Evolutionary conservation across 148 eudicot species (phyloP), one percentile per base, ranked within the genome.

Genomic region (Amaranthus cruentus): DNA sequence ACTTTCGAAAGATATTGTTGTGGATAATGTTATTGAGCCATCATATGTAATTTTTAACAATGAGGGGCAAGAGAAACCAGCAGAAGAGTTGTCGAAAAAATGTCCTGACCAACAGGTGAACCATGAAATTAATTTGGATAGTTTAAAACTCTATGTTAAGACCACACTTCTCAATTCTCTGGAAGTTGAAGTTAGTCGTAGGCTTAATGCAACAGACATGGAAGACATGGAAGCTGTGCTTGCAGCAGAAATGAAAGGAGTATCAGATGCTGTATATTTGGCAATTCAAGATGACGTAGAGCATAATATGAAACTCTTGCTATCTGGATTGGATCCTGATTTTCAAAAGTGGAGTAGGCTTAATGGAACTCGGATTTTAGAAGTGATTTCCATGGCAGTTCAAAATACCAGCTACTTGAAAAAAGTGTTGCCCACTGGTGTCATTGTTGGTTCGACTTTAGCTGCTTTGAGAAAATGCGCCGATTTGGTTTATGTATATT

Each of bases 401-500:
- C 81, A 81, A 75, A 80, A 83, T 43, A 95, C 92, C 47, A 76
- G 74, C 71, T 78, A 86, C 79, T 81, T 95, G 87, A 90, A 73
- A 80, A 84, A 73, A 78, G 80, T 87, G 9, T 52, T 95, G 77
- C 99, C 99, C 47, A 81, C 87, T 83, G 99, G 99, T 62, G 94
- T 95, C 55, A 65, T 87, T 68, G 88, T 92, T 56, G 99, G 99
- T 71, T 84, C 97, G 62, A 81, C 88, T 82, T 87, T 95, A 81
- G 97, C 99, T 83, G 82, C 97, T 82, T 77, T 95, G 70, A 85
- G 89, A 76, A 87, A 85, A 64, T 69, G 75, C 72, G 79, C 76
- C 65, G 71, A 82, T 75, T 85, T 86, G 7, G 78, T 77, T 75
- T 62, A 83, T 51, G 71, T 65, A 57, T 69, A 69, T 70, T 64